Conservation (phyloP, 345 rosid species). For the Citrus hindsii region DNA sequence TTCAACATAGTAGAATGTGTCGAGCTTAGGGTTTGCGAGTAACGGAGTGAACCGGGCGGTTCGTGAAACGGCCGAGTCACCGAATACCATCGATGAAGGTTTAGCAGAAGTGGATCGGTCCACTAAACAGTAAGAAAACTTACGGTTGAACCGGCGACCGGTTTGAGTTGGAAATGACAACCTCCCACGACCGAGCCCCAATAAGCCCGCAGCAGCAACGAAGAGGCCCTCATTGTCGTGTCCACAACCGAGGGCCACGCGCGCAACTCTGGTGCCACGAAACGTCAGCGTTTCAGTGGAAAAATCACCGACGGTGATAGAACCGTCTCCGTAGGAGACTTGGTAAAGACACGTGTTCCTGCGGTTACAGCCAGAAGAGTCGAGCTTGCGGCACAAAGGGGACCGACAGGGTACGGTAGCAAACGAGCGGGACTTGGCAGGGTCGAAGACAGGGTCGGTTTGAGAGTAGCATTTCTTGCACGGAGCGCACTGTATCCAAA, state of each 20-base stretch:
- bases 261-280: slow-evolving; percentile 53
- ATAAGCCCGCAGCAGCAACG: slow-evolving; percentile 86
- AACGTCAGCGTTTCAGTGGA: slow-evolving; percentile 86
- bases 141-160: slow-evolving; percentile 69
- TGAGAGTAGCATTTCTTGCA: slow-evolving; percentile 86
- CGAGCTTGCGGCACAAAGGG: slow-evolving; percentile 56
- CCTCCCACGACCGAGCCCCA: slow-evolving; percentile 87
- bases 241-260: slow-evolving; percentile 86
- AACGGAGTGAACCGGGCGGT: slow-evolving; percentile 77
- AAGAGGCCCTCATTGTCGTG: slow-evolving; percentile 93
- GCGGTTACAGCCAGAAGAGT: slow-evolving; percentile 55
- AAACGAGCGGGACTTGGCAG: slow-evolving; percentile 63
- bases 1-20: slow-evolving; percentile 89
- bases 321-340: slow-evolving; percentile 92
- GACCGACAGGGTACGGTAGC: slow-evolving; percentile 58
- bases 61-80: slow-evolving; percentile 67
- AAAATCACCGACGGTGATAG: slow-evolving; percentile 84
- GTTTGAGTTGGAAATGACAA: slow-evolving; percentile 82
- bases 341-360: slow-evolving; percentile 67
- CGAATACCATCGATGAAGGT: slow-evolving; percentile 81
- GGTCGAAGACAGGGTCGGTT: slow-evolving; percentile 82
- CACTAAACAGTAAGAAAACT: slow-evolving; percentile 85
- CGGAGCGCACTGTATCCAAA: slow-evolving; percentile 95
- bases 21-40: slow-evolving; percentile 73
- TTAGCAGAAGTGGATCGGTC: slow-evolving; percentile 81